These are phyloP conservation scores for Debaryomycetaceae sp. DNA, from an alignment of 1,139 yeast species.

Conservation along the genomic window DNA sequence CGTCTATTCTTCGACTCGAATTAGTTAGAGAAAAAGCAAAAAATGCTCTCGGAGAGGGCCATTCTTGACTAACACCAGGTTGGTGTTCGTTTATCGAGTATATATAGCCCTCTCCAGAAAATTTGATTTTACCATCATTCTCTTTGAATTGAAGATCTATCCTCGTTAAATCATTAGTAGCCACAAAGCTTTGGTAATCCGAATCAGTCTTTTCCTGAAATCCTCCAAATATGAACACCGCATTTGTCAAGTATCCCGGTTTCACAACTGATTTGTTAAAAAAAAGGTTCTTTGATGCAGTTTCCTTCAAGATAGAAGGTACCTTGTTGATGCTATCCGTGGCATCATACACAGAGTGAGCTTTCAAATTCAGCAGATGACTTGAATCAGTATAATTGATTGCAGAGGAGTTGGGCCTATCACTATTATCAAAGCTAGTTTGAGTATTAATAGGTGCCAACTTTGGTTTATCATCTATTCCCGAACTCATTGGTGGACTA, in stretches of 20 bases:
- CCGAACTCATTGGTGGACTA: neutral
- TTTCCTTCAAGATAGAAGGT: neutral
- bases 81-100: neutral
- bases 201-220: constrained; percentile 19
- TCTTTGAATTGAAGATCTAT: constrained; percentile 21
- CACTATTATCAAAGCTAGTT: neutral
- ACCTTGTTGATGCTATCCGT: neutral
- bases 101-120: constrained; percentile 10
- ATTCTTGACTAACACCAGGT: constrained; percentile 10
- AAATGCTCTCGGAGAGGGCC: constrained; percentile 43
- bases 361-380: neutral
- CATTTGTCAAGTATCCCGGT: constrained; percentile 1
- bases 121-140: neutral
- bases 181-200: constrained; percentile 20
- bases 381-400: neutral
- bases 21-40: constrained; percentile 36
- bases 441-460: neutral
- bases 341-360: neutral
- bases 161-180: constrained; percentile 35
- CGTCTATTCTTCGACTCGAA: constrained; percentile 16
- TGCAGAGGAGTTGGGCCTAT: neutral
- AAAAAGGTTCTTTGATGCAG: neutral
- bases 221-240: constrained; percentile 44
- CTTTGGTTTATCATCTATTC: neutral
- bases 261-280: neutral